These are phyloP conservation scores for Linnemannia zychae DNA, from an alignment of 192 early-diverging fungal genomes.

Conservation along the genomic window DNA sequence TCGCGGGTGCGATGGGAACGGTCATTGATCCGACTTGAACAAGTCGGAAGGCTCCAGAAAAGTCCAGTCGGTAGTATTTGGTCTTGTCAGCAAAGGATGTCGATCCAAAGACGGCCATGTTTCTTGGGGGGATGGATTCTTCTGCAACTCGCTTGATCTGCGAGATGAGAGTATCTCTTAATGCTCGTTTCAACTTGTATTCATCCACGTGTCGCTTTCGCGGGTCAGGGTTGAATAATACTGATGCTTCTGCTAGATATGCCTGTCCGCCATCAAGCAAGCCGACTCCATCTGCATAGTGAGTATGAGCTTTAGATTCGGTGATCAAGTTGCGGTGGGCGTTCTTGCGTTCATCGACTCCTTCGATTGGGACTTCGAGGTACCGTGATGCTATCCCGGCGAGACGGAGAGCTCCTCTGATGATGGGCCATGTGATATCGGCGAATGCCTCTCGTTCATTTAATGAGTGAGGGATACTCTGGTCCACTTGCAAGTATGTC, in stretches of 20 bases:
- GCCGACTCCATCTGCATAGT: constrained; percentile 7
- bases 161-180: not conserved
- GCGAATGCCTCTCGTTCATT: constrained; percentile 22
- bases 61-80: constrained; percentile 11
- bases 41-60: not conserved
- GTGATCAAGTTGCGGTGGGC: not conserved
- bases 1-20: not conserved
- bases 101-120: constrained; percentile 4
- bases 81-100: not conserved
- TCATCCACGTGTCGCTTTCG: not conserved
- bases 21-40: constrained; percentile 4
- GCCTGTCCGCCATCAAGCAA: not conserved
- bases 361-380: constrained; percentile 13
- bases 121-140: not conserved
- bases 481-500: constrained; percentile 6
- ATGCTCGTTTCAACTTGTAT: constrained; percentile 11
- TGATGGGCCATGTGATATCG: constrained; percentile 7
- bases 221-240: not conserved
- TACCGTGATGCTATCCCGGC: not conserved
- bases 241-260: constrained; percentile 15
- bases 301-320: not conserved
- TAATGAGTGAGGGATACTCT: not conserved
- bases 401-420: constrained; percentile 4
- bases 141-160: constrained; percentile 4
- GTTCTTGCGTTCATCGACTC: constrained; percentile 11